phyloP scores from a whole-genome alignment of 1,284 basidiomycete species.

The Malassezia brasiliensis region DNA sequence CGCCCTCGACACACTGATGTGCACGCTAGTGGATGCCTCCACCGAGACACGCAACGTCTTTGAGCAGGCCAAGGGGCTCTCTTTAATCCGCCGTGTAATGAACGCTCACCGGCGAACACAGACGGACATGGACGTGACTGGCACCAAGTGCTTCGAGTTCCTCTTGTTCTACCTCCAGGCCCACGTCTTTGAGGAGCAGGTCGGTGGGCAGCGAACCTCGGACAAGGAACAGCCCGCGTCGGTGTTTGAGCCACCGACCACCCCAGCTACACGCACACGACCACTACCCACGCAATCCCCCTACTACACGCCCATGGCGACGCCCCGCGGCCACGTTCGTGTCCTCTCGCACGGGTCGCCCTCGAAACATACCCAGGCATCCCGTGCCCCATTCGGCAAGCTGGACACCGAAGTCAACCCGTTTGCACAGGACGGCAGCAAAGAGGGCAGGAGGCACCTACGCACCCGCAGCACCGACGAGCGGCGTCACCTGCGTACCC shows the following conservation, averaged over 20 bases:
- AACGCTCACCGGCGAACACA: not conserved
- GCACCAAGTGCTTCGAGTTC: constrained; percentile 15
- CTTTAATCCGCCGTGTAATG: constrained; percentile 13
- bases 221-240: not conserved
- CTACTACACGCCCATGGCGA: constrained; percentile 12
- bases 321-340: not conserved
- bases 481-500: not conserved
- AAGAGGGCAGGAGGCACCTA: not conserved
- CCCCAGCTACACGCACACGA: not conserved
- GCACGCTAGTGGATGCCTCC: constrained; percentile 13
- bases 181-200: constrained; percentile 15
- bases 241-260: not conserved
- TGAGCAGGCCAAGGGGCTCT: constrained; percentile 15
- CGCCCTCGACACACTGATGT: constrained; percentile 18
- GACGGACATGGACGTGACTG: not conserved
- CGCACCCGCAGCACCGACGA: constrained; percentile 4
- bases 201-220: not conserved
- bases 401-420: not conserved
- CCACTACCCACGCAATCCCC: constrained; percentile 2
- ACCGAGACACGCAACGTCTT: constrained; percentile 5
- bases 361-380: not conserved
- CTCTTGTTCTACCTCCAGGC: constrained; percentile 16
- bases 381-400: not conserved
- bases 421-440: not conserved
- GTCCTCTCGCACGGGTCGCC: constrained; percentile 15